Percentiles rank a stretch among this genome's conserved stretches.
phyloP scores from a whole-genome alignment of 208 protist genomes.

The Acanthamoeba polyphaga region DNA sequence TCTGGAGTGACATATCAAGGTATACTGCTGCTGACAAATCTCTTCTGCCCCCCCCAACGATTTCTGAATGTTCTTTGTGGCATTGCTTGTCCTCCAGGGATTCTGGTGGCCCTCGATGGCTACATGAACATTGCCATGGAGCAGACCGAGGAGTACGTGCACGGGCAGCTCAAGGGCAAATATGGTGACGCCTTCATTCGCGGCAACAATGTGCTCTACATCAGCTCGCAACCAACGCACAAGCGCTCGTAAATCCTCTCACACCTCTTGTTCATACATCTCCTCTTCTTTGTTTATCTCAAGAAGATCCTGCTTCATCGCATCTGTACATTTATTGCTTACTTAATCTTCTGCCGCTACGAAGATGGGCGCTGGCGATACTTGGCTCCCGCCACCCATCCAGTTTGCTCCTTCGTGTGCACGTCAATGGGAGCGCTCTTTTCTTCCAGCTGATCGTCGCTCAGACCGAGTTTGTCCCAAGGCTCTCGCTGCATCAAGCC shows the following conservation, averaged over 20 bases:
- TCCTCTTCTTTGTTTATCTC: background rate
- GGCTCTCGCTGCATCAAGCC: constrained; percentile 60
- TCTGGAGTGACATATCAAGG: constrained; percentile 93
- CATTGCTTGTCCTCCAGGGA: constrained; percentile 81
- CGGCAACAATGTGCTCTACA: constrained; percentile 92
- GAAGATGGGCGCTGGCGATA: background rate
- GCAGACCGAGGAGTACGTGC: constrained; percentile 94
- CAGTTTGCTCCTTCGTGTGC: constrained; percentile 45
- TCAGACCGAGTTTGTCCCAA: constrained; percentile 39
- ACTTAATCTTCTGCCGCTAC: background rate
- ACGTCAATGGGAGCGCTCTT: background rate
- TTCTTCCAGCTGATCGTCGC: constrained; percentile 1
- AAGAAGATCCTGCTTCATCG: background rate
- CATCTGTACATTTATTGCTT: background rate
- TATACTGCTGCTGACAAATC: constrained; percentile 15
- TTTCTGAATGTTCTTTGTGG: background rate
- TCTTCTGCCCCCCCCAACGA: background rate
- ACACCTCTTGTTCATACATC: background rate
- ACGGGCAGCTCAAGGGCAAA: constrained; percentile 91
- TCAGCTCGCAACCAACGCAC: constrained; percentile 61
- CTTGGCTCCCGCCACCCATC: constrained; percentile 42
- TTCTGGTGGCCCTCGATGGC: constrained; percentile 93
- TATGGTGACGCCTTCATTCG: constrained; percentile 95
- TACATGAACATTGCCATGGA: constrained; percentile 97
- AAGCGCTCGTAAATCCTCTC: constrained; percentile 26